These are phyloP conservation scores for Sonneratia caseolaris DNA, from an alignment of 345 rosid genomes.

Conservation along the genomic window DNA sequence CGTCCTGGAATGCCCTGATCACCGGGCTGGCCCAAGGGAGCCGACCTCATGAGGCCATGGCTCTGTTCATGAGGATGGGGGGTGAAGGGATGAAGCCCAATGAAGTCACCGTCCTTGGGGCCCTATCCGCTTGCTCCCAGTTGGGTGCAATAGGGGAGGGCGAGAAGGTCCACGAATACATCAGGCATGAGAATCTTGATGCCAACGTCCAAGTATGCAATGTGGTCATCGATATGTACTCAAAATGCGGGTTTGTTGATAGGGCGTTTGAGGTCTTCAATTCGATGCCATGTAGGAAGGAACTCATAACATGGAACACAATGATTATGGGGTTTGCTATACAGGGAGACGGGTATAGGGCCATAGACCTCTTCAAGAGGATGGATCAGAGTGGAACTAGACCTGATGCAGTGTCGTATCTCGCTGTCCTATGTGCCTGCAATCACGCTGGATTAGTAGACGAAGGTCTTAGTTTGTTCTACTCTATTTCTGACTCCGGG, in stretches of 20 bases:
- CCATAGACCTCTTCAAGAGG: constrained; percentile 48
- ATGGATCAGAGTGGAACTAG: constrained; percentile 32
- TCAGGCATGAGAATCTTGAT: constrained; percentile 42
- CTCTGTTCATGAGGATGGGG: constrained; percentile 47
- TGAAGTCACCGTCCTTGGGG: constrained; percentile 67
- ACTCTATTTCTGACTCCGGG: constrained; percentile 39
- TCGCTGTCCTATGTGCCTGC: constrained; percentile 61
- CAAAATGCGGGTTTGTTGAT: constrained; percentile 69
- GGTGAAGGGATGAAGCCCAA: constrained; percentile 41
- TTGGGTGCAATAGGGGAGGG: constrained; percentile 69
- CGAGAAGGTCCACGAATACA: constrained; percentile 35
- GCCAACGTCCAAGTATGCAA: constrained; percentile 53
- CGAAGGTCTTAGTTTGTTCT: constrained; percentile 48
- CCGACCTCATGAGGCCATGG: constrained; percentile 51
- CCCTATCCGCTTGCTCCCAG: constrained; percentile 67
- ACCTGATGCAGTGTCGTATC: constrained; percentile 59
- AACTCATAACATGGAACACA: constrained; percentile 76
- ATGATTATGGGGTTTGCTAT: constrained; percentile 82
- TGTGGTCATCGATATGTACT: constrained; percentile 74
- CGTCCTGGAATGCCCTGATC: constrained; percentile 82
- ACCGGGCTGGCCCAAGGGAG: constrained; percentile 61
- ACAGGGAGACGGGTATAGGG: constrained; percentile 61
- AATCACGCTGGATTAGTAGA: constrained; percentile 82
- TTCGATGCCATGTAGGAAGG: constrained; percentile 32
- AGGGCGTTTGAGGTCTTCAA: constrained; percentile 52